A percentile compares a stretch with the other conserved stretches of the same genome.
phyloP scores from a whole-genome alignment of 768 basidiomycete species.

The Russula brevipes region DNA sequence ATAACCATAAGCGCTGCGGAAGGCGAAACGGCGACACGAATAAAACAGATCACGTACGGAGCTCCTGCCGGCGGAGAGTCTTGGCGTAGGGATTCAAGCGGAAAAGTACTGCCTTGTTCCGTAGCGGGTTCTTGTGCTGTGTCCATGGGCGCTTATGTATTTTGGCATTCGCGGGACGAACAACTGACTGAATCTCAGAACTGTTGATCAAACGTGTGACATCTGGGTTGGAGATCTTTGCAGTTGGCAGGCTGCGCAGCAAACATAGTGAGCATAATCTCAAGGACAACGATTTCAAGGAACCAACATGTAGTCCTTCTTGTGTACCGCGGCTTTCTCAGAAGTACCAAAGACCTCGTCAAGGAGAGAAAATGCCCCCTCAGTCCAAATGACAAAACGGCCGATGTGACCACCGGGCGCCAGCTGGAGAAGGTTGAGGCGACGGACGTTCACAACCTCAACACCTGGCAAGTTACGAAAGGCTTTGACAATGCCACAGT shows the following conservation, averaged over 20 bases:
- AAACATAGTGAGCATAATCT: not conserved
- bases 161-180: constrained; percentile 84
- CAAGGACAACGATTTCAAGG: constrained; percentile 1
- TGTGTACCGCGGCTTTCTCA: constrained; percentile 77
- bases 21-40: not conserved
- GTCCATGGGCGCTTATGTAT: constrained; percentile 91
- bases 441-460: constrained; percentile 89
- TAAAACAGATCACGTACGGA: constrained; percentile 51
- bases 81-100: constrained; percentile 99
- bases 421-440: constrained; percentile 96
- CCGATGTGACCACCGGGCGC: constrained; percentile 99
- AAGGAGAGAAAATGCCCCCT: constrained; percentile 85
- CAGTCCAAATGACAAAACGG: constrained; percentile 99
- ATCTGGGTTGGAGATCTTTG: constrained; percentile 97
- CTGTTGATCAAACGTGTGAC: constrained; percentile 98
- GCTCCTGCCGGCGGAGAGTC: constrained; percentile 82
- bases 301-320: constrained; percentile 83
- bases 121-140: constrained; percentile 98
- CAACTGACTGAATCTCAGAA: constrained; percentile 94
- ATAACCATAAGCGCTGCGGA: constrained; percentile 6
- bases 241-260: constrained; percentile 68
- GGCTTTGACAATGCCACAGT: constrained; percentile 95
- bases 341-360: constrained; percentile 96
- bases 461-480: constrained; percentile 99
- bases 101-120: constrained; percentile 93